A percentile compares a stretch with the other conserved stretches of the same genome.
These are phyloP conservation scores for Rhynchospora pubera DNA, from an alignment of 176 grass and related monocot species.

Conservation along the genomic window DNA sequence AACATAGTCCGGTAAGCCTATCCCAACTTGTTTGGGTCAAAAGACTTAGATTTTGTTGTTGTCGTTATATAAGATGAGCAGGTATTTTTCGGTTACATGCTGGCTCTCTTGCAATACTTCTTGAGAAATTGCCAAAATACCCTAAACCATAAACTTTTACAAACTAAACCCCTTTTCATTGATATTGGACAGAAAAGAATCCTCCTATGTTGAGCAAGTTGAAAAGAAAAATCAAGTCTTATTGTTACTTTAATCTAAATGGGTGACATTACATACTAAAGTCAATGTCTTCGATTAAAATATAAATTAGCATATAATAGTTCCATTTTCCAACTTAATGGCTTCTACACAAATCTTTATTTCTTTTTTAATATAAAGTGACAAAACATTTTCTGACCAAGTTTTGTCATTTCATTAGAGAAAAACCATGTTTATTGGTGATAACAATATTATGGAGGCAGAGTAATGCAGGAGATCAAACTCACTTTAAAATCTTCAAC, in stretches of 20 bases:
- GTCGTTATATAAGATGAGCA: background rate
- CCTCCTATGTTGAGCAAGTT: background rate
- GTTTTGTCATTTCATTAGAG: background rate
- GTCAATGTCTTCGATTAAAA: background rate
- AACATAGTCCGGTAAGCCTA: no score
- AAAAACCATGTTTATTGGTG: background rate
- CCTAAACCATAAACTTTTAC: background rate
- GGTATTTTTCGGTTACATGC: background rate
- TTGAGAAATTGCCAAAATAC: background rate
- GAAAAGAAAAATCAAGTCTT: background rate
- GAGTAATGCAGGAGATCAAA: background rate
- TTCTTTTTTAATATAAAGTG: background rate
- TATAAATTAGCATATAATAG: background rate
- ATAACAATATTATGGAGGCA: background rate
- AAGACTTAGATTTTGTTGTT: no score
- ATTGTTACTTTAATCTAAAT: background rate
- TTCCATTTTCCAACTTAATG: background rate
- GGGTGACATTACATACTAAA: background rate
- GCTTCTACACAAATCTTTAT: no score
- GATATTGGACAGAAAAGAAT: background rate
- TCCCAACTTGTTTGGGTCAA: no score
- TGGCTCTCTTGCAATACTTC: background rate
- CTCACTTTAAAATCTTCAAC: background rate
- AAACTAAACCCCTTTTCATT: background rate
- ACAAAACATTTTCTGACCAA: background rate